Evolutionary conservation across 345 rosid genomes (phyloP).

Genomic region (Punica granatum): DNA sequence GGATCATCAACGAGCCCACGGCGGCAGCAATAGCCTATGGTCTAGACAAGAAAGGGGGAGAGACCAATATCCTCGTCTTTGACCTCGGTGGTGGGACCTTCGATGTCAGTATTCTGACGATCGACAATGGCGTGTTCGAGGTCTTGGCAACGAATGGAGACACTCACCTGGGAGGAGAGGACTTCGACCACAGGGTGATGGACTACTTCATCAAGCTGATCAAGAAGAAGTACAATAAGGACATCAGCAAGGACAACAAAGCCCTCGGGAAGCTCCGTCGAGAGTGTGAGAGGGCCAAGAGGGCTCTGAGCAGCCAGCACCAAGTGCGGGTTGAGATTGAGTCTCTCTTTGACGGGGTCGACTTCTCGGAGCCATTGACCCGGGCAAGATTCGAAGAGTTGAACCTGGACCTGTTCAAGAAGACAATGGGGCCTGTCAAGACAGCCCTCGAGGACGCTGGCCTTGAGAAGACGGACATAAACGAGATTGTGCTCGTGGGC

Average conservation of each 20-base stretch:
- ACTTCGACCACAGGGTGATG: slow-evolving; percentile 48
- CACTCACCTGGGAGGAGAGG: slow-evolving; percentile 52
- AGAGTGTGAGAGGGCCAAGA: slow-evolving; percentile 48
- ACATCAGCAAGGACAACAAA: slow-evolving; percentile 36
- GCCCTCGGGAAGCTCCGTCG: slow-evolving; percentile 45
- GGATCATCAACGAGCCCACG: slow-evolving; percentile 54
- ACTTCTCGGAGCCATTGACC: slow-evolving; percentile 49
- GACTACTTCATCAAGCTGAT: slow-evolving; percentile 43
- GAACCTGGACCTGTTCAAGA: slow-evolving; percentile 51
- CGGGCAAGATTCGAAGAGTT: slow-evolving; percentile 48
- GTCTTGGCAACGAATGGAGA: slow-evolving; percentile 46
- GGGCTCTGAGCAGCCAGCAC: slow-evolving; percentile 46
- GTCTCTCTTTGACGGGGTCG: slow-evolving; percentile 40
- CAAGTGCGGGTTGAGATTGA: slow-evolving; percentile 45
- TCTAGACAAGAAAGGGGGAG: slow-evolving; percentile 37
- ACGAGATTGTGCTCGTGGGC: slow-evolving; percentile 60
- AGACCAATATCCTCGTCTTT: slow-evolving; percentile 35
- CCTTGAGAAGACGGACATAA: slow-evolving; percentile 28
- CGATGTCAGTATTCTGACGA: slow-evolving; percentile 43
- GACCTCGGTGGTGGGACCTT: slow-evolving; percentile 59
- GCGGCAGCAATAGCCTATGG: slow-evolving; percentile 59
- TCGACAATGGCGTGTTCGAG: slow-evolving; percentile 45
- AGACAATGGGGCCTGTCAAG: slow-evolving; percentile 41
- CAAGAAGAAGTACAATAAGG: slow-evolving; percentile 37
- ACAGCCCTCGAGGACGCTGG: slow-evolving; percentile 41